Percentiles rank a stretch among this genome's conserved stretches.
Evolutionary conservation across 352 stramenopile genomes (phyloP).

Genomic region (Pythium apleroticum): DNA sequence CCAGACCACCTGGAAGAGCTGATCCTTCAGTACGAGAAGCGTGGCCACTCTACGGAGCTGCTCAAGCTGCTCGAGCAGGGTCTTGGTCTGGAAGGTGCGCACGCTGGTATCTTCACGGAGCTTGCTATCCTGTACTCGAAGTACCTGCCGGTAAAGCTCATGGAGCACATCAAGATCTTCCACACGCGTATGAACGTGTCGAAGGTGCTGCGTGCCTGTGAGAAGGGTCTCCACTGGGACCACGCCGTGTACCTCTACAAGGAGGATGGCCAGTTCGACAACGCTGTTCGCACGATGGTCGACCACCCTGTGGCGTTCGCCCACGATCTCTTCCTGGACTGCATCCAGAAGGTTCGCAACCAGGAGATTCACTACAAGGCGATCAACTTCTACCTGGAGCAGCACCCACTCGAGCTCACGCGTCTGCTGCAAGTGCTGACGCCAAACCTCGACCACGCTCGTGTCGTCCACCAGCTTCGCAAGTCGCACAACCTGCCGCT

Average conservation of each 20-base stretch:
- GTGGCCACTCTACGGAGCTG: slow-evolving; percentile 95
- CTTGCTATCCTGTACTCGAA: slow-evolving; percentile 99
- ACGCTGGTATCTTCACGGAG: slow-evolving; percentile 99
- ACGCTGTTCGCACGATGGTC: slow-evolving; percentile 99
- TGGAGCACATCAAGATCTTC: slow-evolving; percentile 99
- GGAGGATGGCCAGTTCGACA: slow-evolving; percentile 99
- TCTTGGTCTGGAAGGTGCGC: slow-evolving; percentile 97
- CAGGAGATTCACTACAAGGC: slow-evolving; percentile 99
- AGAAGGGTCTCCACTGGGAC: slow-evolving; percentile 98
- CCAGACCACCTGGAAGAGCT: slow-evolving; percentile 99
- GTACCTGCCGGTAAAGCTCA: slow-evolving; percentile 98
- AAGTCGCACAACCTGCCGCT: slow-evolving; percentile 97
- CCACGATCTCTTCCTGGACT: slow-evolving; percentile 99
- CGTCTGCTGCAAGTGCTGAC: slow-evolving; percentile 98
- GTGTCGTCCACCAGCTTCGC: slow-evolving; percentile 98
- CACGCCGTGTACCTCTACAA: slow-evolving; percentile 99
- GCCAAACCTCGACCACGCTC: slow-evolving; percentile 97
- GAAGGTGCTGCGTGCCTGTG: slow-evolving; percentile 97
- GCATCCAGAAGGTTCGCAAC: slow-evolving; percentile 99
- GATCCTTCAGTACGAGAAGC: slow-evolving; percentile 98
- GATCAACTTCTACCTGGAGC: slow-evolving; percentile 98
- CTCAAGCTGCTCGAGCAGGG: slow-evolving; percentile 99
- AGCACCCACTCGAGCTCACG: slow-evolving; percentile 97
- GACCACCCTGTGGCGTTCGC: slow-evolving; percentile 97
- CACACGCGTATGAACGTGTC: slow-evolving; percentile 99